phyloP scores from a whole-genome alignment of 805 yeast genomes.

The Metschnikowia baotianmanensis region DNA sequence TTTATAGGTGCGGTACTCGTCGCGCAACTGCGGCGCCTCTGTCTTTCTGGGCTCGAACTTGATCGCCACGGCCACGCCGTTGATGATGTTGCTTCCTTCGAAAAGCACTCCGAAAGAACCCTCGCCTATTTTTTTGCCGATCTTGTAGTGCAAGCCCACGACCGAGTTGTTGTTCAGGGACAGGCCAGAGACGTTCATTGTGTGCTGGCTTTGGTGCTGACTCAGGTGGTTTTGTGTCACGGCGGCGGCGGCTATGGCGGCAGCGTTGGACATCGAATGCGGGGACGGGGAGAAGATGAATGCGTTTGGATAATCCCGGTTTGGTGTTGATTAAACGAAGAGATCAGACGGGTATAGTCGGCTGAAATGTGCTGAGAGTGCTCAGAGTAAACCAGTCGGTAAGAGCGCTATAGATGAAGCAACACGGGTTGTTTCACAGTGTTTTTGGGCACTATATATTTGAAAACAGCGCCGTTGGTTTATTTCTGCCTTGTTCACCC shows the following conservation, averaged over 20 bases:
- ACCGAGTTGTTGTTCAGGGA: conserved; percentile 35
- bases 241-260: conserved; percentile 41
- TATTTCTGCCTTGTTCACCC: no score
- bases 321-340: no score
- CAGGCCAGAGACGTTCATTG: conserved; percentile 16
- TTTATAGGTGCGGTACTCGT: conserved; percentile 76
- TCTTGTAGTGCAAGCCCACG: conserved; percentile 70
- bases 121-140: conserved; percentile 83
- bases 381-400: no score
- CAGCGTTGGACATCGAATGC: conserved; percentile 28
- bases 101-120: conserved; percentile 85
- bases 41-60: conserved; percentile 79
- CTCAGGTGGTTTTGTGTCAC: conserved; percentile 24
- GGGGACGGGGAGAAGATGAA: neutral
- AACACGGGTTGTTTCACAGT: no score
- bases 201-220: conserved; percentile 12
- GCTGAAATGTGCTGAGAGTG: no score
- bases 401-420: no score
- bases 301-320: no score
- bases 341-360: neutral
- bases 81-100: conserved; percentile 72
- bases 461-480: no score
- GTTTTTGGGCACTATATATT: no score
- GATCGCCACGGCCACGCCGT: conserved; percentile 68
- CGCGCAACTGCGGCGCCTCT: conserved; percentile 81